phyloP scores from a whole-genome alignment of 352 stramenopile species.

The Pythium rhizo-oryzae region DNA sequence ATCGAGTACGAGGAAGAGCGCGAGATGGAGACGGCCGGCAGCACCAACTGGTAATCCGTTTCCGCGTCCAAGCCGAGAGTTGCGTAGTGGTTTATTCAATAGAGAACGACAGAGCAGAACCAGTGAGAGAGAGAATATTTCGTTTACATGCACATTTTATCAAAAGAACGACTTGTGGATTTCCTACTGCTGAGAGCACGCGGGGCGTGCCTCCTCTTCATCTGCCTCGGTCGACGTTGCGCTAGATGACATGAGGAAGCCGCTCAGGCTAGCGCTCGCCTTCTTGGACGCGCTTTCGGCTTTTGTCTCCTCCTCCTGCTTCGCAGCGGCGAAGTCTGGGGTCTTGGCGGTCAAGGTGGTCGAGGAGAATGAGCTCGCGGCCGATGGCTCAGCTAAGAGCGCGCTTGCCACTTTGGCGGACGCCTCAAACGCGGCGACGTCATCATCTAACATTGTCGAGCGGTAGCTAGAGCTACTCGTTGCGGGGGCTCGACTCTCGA shows the following conservation, averaged over 20 bases:
- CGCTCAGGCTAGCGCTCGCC: conserved; percentile 11
- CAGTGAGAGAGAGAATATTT: neutral
- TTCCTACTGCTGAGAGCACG: conserved; percentile 55
- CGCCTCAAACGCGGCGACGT: conserved; percentile 24
- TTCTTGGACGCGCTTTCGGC: neutral
- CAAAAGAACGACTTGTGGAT: neutral
- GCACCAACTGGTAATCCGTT: conserved; percentile 48
- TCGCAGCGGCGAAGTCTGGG: neutral
- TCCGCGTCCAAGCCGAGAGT: neutral
- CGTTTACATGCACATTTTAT: conserved; percentile 12
- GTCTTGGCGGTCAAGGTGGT: neutral
- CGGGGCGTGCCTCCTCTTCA: conserved; percentile 38
- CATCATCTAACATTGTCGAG: conserved; percentile 15
- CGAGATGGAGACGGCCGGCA: conserved; percentile 50
- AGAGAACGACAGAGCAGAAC: conserved; percentile 5
- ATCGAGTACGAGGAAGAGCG: conserved; percentile 88
- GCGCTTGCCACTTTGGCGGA: conserved; percentile 19
- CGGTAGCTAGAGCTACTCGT: neutral
- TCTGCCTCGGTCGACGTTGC: conserved; percentile 33
- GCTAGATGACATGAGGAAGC: conserved; percentile 48
- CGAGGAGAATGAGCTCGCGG: conserved; percentile 5
- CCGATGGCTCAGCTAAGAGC: conserved; percentile 19
- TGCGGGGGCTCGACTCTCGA: conserved; percentile 30
- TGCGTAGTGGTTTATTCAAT: conserved; percentile 22
- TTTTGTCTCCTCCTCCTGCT: conserved; percentile 2